phyloP scores from a whole-genome alignment of 2,329 filamentous ascomycete species.

The Colletotrichum lindemuthianum region DNA sequence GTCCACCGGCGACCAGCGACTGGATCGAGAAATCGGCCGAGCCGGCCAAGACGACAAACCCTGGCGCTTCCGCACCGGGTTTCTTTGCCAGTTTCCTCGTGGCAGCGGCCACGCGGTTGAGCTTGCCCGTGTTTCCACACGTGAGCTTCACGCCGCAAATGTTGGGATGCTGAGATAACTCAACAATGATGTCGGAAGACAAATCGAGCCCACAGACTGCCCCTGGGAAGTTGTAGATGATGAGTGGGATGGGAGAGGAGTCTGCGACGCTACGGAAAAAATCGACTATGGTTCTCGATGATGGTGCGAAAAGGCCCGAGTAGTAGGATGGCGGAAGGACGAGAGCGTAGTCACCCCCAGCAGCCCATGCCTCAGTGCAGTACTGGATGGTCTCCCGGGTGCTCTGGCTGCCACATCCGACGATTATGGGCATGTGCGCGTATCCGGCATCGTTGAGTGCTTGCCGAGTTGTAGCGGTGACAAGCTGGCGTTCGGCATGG shows the following conservation, averaged over 20 bases:
- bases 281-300: conserved; percentile 68
- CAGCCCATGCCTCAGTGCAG: conserved; percentile 73
- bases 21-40: conserved; percentile 79
- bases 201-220: conserved; percentile 72
- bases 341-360: conserved; percentile 80
- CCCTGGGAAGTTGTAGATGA: conserved; percentile 77
- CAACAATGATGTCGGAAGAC: conserved; percentile 69
- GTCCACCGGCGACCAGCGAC: conserved; percentile 73
- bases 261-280: conserved; percentile 75
- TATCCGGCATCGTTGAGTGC: conserved; percentile 76
- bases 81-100: conserved; percentile 56
- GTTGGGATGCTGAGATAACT: conserved; percentile 69
- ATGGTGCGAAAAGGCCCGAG: conserved; percentile 70
- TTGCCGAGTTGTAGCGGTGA: conserved; percentile 75
- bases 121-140: conserved; percentile 76
- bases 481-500: conserved; percentile 73
- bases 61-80: conserved; percentile 47
- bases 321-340: conserved; percentile 84
- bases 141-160: conserved; percentile 77
- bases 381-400: conserved; percentile 77
- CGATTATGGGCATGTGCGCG: conserved; percentile 74
- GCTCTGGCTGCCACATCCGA: conserved; percentile 79
- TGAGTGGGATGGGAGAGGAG: conserved; percentile 70
- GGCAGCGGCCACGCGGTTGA: conserved; percentile 70
- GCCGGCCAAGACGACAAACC: conserved; percentile 77